Evolutionary conservation across 2,329 filamentous ascomycete species (phyloP), one percentile per base, ranked within the genome.

Genomic region (Diaporthe sp.): DNA sequence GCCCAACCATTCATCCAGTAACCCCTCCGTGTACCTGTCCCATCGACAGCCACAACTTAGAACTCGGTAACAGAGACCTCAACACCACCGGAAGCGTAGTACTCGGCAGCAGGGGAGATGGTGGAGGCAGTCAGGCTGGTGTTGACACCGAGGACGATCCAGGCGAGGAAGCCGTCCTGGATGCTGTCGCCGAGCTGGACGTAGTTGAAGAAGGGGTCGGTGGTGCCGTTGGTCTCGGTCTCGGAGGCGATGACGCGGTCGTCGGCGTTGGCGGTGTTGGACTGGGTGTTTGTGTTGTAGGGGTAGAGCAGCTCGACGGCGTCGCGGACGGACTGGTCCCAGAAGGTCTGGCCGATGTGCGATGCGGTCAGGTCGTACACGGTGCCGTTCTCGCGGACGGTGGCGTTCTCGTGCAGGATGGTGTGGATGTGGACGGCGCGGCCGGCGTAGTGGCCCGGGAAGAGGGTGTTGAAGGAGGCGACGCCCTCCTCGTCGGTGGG

Each of bases 341-440:
- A 82, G 77, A 82, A 82, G 28, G 80, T 73, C 76, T 81, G 81
- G 28, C 81, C 81, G 49, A 82, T 74, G 73, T 82, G 81, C 65
- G 78, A 79, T 1, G 79, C 80, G 74, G 81, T 79, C 75, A 81
- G 81, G 74, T 80, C 80, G 78, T 82, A 65, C 1, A 79, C 74
- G 79, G 89, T 89, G 12, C 93, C 84, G 57, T 80, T 80, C 42
- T 79, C 74, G 70, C 82, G 82, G 49, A 81, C 79, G 67, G 80
- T 80, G 71, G 78, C 78, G 81, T 12, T 91, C n/a, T 74, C 72
- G 72, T 76, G 73, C 17, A 76, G 51, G 53, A 75, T 76, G 80
- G 80, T 80, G 79, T 89, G 87, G 37, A 85, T 86, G 78, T 89
- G 87, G 3, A 83, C 87, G 7, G 87, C 85, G 13, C 87, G 85